These are phyloP conservation scores for Fusarium nematophilum DNA, from an alignment of 2,329 filamentous ascomycete genomes.

Conservation along the genomic window DNA sequence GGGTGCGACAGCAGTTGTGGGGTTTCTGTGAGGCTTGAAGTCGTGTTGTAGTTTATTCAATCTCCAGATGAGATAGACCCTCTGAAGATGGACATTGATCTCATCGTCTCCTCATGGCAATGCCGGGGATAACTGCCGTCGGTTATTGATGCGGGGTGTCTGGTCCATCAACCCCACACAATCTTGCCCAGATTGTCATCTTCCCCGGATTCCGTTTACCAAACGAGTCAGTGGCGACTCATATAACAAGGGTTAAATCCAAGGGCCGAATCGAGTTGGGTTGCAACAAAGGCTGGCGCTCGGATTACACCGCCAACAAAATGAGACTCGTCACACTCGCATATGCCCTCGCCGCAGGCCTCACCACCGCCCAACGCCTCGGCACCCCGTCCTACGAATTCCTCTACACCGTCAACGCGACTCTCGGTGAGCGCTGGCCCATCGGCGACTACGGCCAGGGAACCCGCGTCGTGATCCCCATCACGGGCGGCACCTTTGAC, in stretches of 20 bases:
- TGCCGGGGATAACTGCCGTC: neutral
- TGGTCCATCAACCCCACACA: too few species aligned
- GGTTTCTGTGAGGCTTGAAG: neutral
- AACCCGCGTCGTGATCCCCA: conserved; percentile 44
- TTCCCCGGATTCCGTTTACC: too few species aligned
- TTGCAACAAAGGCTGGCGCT: too few species aligned
- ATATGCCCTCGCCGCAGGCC: neutral
- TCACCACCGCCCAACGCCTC: conserved; percentile 21
- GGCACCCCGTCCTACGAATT: conserved; percentile 36
- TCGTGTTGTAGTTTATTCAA: too few species aligned
- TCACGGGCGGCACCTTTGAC: conserved; percentile 50
- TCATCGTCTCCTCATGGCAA: neutral
- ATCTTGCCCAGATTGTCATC: too few species aligned
- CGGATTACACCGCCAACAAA: neutral
- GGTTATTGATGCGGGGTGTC: neutral
- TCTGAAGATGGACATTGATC: too few species aligned
- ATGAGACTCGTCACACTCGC: conserved; percentile 24
- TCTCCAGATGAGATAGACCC: too few species aligned
- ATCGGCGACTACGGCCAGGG: conserved; percentile 39
- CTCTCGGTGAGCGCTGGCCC: conserved; percentile 33
- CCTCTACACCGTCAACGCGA: conserved; percentile 39
- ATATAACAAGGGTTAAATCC: too few species aligned
- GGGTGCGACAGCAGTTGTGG: neutral
- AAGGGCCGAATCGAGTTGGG: too few species aligned
- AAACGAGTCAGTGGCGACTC: too few species aligned